Evolutionary conservation across 495 filamentous ascomycete genomes (phyloP), one percentile per base, ranked within the genome.

Genomic region (Penicillium waksmanii): DNA sequence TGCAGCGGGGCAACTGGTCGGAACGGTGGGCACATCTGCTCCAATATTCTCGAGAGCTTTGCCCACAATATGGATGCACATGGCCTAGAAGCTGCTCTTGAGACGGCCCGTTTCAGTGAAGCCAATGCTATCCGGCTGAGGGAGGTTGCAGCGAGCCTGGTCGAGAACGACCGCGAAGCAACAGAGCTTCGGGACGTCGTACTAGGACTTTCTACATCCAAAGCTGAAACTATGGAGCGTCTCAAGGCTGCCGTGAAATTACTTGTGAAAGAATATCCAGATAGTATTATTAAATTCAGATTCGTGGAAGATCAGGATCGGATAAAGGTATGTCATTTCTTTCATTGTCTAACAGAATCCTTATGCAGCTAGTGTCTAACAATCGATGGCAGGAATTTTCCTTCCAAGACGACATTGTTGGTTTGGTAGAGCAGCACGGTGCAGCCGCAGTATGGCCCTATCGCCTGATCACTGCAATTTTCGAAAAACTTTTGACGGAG

Each of bases 1-100:
- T 38, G 35, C 51, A 53, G 51, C 38, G 51, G 51, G 3, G 51
- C 51, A 23, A 53, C 51, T 9, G 51, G 51, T 7, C 51, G 51
- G 21, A 53, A 53, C 15, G 51, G 51, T 10, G 51, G 51, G 8
- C 51, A 53, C 40, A 38, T 53, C 19, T 10, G 35, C 8, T 53
- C 51, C 11, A 53, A 53, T 3, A 27, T 27, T 40, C 19, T 40
- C 23, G 51, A 53, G 7, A 21, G 13, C 0, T 25, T 53, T 12
- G n/a, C 19, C 18, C 34, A 18, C 18, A 15, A 43, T 42, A 27
- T 48, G 46, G 46, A 48, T 25, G 12, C 7, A 27, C 15, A 48
- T 48, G 46, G 46, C 8, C 3, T 15, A 27, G 46, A 48, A 25
- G 15, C 21, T 48, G 15, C 19, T 12, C 19, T 48, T 3, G 46